Conservation (phyloP, 805 yeast genomes). For the Cyberlindnera japonica region DNA sequence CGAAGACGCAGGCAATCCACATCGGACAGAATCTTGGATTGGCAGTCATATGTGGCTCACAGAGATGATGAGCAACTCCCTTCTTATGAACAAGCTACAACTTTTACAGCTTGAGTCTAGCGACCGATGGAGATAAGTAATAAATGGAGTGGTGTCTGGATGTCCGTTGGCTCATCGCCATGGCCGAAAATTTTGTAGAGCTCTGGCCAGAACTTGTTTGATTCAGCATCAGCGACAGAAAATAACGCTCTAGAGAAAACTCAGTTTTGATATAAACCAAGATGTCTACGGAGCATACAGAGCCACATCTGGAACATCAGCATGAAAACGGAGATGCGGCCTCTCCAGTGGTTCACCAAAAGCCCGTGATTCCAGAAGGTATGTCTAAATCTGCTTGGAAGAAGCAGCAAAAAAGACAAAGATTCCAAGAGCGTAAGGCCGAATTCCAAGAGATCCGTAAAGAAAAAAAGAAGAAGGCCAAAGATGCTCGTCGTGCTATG, state of each 20-base stretch:
- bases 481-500: slow-evolving; percentile 37
- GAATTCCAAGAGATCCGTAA: slow-evolving; percentile 50
- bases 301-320: too few species aligned
- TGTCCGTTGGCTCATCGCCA: neutral
- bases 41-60: neutral
- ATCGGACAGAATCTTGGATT: neutral
- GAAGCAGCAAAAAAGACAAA: slow-evolving; percentile 52
- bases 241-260: too few species aligned
- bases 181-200: neutral
- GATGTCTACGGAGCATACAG: too few species aligned
- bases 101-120: neutral
- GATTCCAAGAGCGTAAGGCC: slow-evolving; percentile 63
- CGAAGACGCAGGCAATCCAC: neutral
- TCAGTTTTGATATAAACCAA: too few species aligned
- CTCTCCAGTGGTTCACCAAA: too few species aligned
- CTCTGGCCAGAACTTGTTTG: too few species aligned
- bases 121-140: neutral
- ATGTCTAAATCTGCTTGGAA: slow-evolving; percentile 88
- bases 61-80: slow-evolving; percentile 4
- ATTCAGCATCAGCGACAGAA: too few species aligned
- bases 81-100: slow-evolving; percentile 2
- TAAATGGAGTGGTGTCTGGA: neutral
- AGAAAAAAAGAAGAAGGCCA: slow-evolving; percentile 49
- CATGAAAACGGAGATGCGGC: too few species aligned
- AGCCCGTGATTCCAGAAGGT: slow-evolving; percentile 63